A percentile compares a stretch with the other conserved stretches of the same genome.
Evolutionary conservation across 1,139 yeast genomes (phyloP).

Genomic region (Fermentozyma sake): DNA sequence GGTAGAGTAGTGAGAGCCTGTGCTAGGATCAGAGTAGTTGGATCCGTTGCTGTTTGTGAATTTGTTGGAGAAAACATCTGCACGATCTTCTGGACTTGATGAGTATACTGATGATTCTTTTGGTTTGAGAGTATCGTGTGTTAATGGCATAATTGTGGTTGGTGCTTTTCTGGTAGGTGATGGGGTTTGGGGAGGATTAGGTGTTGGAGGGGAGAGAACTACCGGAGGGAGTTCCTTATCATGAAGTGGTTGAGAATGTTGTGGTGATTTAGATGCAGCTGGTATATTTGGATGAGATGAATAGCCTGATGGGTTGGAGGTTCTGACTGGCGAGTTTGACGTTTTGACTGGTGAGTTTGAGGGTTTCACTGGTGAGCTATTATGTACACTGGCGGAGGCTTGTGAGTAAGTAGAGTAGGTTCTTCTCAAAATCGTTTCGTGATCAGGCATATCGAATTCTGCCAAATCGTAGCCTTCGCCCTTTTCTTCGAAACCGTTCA

Average conservation of each 20-base stretch:
- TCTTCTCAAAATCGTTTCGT: slow-evolving; percentile 28
- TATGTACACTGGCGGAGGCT: slow-evolving; percentile 2
- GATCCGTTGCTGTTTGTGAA: slow-evolving; percentile 17
- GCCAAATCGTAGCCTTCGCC: slow-evolving; percentile 21
- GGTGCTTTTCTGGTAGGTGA: slow-evolving; percentile 3
- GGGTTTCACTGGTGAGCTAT: slow-evolving; percentile 5
- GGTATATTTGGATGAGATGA: too few species aligned
- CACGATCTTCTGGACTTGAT: slow-evolving; percentile 23
- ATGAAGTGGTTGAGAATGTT: too few species aligned
- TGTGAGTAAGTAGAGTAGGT: slow-evolving; percentile 26
- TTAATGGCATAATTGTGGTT: slow-evolving; percentile 6
- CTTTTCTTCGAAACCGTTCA: slow-evolving; percentile 33
- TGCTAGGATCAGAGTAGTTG: slow-evolving; percentile 15
- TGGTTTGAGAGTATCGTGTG: slow-evolving; percentile 7
- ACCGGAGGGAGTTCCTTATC: not conserved
- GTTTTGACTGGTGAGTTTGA: too few species aligned
- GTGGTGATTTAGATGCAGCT: too few species aligned
- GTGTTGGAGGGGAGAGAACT: slow-evolving; percentile 3
- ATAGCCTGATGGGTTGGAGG: too few species aligned
- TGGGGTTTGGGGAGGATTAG: too few species aligned
- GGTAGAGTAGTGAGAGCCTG: slow-evolving; percentile 15
- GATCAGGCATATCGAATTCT: slow-evolving; percentile 33
- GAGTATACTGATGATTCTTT: slow-evolving; percentile 7
- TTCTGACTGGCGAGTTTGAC: too few species aligned
- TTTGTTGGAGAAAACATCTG: slow-evolving; percentile 27